These are phyloP conservation scores for Pilobolus umbonatus DNA, from an alignment of 192 early-diverging fungal genomes.

Conservation along the genomic window DNA sequence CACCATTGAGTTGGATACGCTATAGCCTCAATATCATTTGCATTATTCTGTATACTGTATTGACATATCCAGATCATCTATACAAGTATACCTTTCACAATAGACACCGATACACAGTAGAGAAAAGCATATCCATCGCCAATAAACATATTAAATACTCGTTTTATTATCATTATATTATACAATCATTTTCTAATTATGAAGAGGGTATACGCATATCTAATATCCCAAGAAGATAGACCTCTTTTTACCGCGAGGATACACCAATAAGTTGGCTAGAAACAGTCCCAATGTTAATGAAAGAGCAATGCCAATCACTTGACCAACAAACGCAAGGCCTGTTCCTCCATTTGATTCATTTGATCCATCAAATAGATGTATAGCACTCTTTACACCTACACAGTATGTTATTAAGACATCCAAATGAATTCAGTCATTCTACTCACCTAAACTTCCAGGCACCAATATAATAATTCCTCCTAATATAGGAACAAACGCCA, in stretches of 20 bases:
- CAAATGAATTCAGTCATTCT: neutral
- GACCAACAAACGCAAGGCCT: constrained; percentile 30
- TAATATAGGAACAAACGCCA: constrained; percentile 76
- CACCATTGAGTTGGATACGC: no score
- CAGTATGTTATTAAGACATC: neutral
- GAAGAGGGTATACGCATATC: no score
- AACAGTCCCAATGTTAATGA: constrained; percentile 69
- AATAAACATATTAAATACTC: no score
- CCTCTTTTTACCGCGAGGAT: constrained; percentile 44
- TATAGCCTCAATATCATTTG: no score
- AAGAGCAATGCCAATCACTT: constrained; percentile 54
- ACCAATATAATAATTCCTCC: constrained; percentile 79
- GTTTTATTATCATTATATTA: no score
- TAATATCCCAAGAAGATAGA: constrained; percentile 46
- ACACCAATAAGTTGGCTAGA: constrained; percentile 57
- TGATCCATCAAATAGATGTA: constrained; percentile 26
- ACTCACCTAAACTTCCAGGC: constrained; percentile 69
- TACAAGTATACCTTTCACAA: no score
- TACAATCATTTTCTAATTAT: no score
- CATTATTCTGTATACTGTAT: no score
- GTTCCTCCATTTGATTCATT: constrained; percentile 18
- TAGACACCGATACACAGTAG: no score
- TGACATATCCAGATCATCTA: no score
- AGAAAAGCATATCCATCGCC: no score
- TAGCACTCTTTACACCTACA: constrained; percentile 29